phyloP scores from a whole-genome alignment of 2,329 filamentous ascomycete species.

The Monosporascus sp. region DNA sequence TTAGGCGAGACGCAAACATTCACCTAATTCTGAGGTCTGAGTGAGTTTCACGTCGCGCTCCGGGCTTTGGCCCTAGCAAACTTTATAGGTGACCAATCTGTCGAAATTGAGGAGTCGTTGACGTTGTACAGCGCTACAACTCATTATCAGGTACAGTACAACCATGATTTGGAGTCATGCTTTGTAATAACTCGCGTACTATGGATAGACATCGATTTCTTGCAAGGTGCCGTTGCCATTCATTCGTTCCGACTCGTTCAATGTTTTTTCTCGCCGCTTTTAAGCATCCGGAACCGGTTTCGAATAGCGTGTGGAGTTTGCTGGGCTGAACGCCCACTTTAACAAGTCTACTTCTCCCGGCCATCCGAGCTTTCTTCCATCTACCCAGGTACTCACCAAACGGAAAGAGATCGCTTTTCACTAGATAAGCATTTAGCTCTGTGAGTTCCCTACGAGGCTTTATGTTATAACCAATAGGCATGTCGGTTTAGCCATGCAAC shows the following conservation, averaged over 20 bases:
- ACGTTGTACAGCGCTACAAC: not conserved
- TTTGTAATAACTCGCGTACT: not conserved
- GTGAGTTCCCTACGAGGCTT: not conserved
- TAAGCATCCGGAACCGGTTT: not conserved
- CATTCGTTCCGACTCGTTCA: not conserved
- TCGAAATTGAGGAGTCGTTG: not conserved
- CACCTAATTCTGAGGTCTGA: not conserved
- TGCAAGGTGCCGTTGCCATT: not conserved
- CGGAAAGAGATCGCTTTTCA: not conserved
- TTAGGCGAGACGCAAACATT: not conserved
- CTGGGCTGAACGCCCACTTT: not conserved
- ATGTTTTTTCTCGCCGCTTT: not conserved
- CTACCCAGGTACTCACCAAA: not conserved
- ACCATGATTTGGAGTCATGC: not conserved
- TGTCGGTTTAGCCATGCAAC: too few species aligned
- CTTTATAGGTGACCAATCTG: not conserved
- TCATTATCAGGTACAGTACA: not conserved
- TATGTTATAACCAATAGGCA: too few species aligned
- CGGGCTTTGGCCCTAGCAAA: not conserved
- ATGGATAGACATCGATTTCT: not conserved
- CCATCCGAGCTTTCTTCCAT: not conserved
- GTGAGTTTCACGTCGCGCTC: not conserved
- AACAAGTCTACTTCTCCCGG: not conserved
- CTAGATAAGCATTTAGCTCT: not conserved
- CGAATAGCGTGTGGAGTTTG: not conserved